A percentile compares a stretch with the other conserved stretches of the same genome.
Conservation (phyloP, 192 early-diverging fungal genomes). For the Mycoemilia scoparia region DNA sequence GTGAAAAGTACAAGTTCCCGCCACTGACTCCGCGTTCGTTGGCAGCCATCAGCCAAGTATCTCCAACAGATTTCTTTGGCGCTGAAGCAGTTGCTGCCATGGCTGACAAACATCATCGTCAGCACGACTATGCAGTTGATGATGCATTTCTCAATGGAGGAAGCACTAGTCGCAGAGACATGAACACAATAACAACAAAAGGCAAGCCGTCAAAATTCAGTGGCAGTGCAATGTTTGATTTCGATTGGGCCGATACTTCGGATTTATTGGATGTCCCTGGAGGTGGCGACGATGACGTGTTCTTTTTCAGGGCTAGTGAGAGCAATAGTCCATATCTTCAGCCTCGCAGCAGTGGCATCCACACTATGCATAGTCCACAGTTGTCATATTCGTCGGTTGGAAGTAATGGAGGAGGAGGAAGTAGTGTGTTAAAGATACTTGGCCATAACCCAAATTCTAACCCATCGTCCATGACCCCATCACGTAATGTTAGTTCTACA, state of each 20-base stretch:
- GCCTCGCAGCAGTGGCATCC: too few species aligned
- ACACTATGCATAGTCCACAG: too few species aligned
- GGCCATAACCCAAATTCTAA: not conserved
- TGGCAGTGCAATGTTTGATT: slow-evolving; percentile 1
- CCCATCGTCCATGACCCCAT: not conserved
- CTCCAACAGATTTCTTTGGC: slow-evolving; percentile 25
- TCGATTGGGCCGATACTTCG: slow-evolving; percentile 1
- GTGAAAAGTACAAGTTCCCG: slow-evolving; percentile 19
- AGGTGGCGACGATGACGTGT: slow-evolving; percentile 3
- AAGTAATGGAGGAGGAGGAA: too few species aligned
- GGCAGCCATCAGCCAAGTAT: slow-evolving; percentile 26
- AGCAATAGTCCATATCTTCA: too few species aligned
- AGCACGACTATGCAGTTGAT: not conserved
- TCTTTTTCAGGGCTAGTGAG: not conserved
- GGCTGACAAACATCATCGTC: not conserved
- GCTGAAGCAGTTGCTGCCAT: not conserved
- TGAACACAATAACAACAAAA: not conserved
- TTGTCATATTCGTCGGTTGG: too few species aligned
- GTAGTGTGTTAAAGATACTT: too few species aligned
- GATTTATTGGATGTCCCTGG: not conserved
- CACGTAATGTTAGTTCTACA: not conserved
- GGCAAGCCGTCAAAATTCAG: not conserved
- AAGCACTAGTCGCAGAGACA: slow-evolving; percentile 1
- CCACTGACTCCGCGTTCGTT: slow-evolving; percentile 30
- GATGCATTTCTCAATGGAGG: not conserved